Evolutionary conservation across 176 grass and related monocot species (phyloP), one percentile per base, ranked within the genome.

Genomic region (Dendrocalamus sinicus): DNA sequence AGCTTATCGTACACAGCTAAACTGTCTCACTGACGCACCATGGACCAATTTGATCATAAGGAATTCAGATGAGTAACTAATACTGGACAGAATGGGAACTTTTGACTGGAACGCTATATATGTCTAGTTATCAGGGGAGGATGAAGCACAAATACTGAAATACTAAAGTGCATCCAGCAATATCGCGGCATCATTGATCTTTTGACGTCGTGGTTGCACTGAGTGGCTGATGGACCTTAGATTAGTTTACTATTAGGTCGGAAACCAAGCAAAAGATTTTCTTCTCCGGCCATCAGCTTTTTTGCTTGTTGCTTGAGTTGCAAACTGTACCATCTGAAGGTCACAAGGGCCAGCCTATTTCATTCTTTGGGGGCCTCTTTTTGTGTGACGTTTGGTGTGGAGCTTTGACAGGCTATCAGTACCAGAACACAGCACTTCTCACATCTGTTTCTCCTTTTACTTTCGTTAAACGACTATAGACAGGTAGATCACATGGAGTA

Each of bases 291-390:
- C 61, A 78, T 52, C 66, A 47, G 20, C 39, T 32, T 72, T 82
- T 66, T 79, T 43, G 15, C 35, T 66, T 43, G 15, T 82, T 82
- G 66, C 67, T 82, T 72, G 0, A 82, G 16, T n/a, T 80, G 52
- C 67, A 80, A 50, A 37, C 52, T 20, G 32, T 12, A 37, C 46
- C 24, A n/a, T 67, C 37, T 67, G 35, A 59, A 71, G 22, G 51
- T 30, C 22, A 14, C 61, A 15, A 64, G 11, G 12, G 24, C 14
- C 61, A 64, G 12, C 61, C 61, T 71, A 40, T 58, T 58, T 55
- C 13, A 19, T 19, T 54, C 12, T 57, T 59, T 28, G 2, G 70
- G 66, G 1, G 46, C 6, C 9, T 51, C 60, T 16, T 22, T 22
- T 9, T 20, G 15, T 79, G 7, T 52, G 8, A 52, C 32, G 78